These are phyloP conservation scores for Trichoderma sp. DNA, from an alignment of 2,329 filamentous ascomycete species.

Conservation along the genomic window DNA sequence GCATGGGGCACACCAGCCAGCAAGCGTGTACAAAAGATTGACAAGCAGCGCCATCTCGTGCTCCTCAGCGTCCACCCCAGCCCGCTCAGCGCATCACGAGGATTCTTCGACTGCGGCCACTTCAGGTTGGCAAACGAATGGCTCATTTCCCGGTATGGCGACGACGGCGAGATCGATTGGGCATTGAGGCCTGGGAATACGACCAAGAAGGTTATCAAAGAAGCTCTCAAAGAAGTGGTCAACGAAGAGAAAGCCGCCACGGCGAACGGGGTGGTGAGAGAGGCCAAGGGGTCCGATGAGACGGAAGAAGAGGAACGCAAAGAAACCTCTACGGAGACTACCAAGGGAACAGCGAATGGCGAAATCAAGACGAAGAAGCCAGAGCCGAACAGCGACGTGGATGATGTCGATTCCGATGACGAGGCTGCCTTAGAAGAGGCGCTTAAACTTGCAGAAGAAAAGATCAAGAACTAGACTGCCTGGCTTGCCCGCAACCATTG, in stretches of 20 bases:
- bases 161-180: conserved; percentile 85
- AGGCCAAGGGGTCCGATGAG: conserved; percentile 23
- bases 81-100: conserved; percentile 79
- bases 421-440: conserved; percentile 45
- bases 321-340: neutral
- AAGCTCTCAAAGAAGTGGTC: conserved; percentile 36
- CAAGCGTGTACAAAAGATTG: conserved; percentile 74
- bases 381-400: conserved; percentile 33
- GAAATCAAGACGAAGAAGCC: conserved; percentile 15
- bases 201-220: conserved; percentile 37
- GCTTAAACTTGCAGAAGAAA: conserved; percentile 39
- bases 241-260: conserved; percentile 32
- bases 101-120: conserved; percentile 83
- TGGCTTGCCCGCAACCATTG: neutral
- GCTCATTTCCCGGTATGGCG: conserved; percentile 76
- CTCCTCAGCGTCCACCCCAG: conserved; percentile 88
- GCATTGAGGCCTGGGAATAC: conserved; percentile 52
- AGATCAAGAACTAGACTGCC: conserved; percentile 4
- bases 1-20: conserved; percentile 90
- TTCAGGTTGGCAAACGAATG: conserved; percentile 84
- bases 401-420: conserved; percentile 42
- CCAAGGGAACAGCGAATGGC: conserved; percentile 20
- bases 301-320: neutral
- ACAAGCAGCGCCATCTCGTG: conserved; percentile 74
- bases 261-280: conserved; percentile 30